Evolutionary conservation across 176 grass and related monocot species (phyloP).

Genomic region (Oryza glumipatula): DNA sequence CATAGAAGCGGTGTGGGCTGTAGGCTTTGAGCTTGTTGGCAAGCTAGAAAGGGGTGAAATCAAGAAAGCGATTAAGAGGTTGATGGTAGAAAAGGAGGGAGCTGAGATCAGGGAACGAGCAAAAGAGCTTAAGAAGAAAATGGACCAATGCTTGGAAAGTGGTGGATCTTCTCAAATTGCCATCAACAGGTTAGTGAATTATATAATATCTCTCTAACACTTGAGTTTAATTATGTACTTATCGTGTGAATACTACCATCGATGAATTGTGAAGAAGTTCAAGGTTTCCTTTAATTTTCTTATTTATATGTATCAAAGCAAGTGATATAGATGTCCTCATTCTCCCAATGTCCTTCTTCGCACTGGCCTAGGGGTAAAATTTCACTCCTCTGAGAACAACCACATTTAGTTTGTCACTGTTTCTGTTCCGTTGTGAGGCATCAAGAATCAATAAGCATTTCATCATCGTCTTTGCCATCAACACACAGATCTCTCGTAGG

Average conservation of each 20-base stretch:
- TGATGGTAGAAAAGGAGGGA: slow-evolving; percentile 38
- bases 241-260: no score
- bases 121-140: neutral
- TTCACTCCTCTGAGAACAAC: no score
- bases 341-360: neutral
- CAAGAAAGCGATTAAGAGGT: neutral
- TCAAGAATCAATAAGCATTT: no score
- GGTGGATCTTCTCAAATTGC: slow-evolving; percentile 5
- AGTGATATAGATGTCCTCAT: neutral
- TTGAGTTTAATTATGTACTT: neutral
- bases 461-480: no score
- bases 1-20: slow-evolving; percentile 3
- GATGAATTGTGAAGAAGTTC: neutral
- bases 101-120: slow-evolving; percentile 17
- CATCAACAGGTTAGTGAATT: slow-evolving; percentile 13
- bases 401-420: no score
- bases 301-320: neutral
- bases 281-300: neutral
- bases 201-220: neutral
- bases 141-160: neutral
- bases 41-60: slow-evolving; percentile 13
- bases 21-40: slow-evolving; percentile 43
- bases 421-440: no score
- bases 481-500: no score
- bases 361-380: no score